Evolutionary conservation across 2,329 filamentous ascomycete genomes (phyloP), one percentile per base, ranked within the genome.

Genomic region (Dichotomopilus funicola): DNA sequence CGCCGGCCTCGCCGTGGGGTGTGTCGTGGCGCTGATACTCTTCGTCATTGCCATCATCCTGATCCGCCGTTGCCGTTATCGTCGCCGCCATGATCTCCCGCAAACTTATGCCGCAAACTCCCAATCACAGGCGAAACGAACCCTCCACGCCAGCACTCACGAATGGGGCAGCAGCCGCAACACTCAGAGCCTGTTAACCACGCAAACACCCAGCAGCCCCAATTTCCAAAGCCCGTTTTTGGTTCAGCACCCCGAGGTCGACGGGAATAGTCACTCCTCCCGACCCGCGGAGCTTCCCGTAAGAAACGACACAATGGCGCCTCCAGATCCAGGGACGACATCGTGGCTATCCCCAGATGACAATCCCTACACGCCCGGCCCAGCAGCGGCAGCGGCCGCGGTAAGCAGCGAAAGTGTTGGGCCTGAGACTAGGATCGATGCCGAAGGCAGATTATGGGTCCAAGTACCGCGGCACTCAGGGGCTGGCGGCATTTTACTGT

Each of bases 1-100:
- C 47, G 69, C 64, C 4, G 76, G 76, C 13, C 75, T 78, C 43
- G 71, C 70, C 6, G 64, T 76, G 10, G 75, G 71, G 7, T 67
- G 69, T 31, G 68, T 59, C 1, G 63, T 65, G 6, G 67, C 59
- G 1, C 52, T 72, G 1, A 43, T 73, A 13, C 60, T 63, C 1
- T 44, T 68, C 5, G 37, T 68, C 1, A 27, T 67, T 9, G 67
- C 63, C 34, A 55, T 57, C 33, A 70, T 67, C 54, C 68, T 67
- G 47, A 61, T 73, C 47, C 42, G 72, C 38, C 68, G 68, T 33
- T 54, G 56, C n/a, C 54, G 55, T 41, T 53, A 58, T 31, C 45
- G 41, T 6, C 51, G 45, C 31, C 53, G 50, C 2, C 27, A 34
- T 31, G 13, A 31, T 47, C 42, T 3, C 37, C 11, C 6, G 1